These are phyloP conservation scores for Blastobotrys illinoisensis DNA, from an alignment of 1,139 yeast genomes.

Conservation along the genomic window DNA sequence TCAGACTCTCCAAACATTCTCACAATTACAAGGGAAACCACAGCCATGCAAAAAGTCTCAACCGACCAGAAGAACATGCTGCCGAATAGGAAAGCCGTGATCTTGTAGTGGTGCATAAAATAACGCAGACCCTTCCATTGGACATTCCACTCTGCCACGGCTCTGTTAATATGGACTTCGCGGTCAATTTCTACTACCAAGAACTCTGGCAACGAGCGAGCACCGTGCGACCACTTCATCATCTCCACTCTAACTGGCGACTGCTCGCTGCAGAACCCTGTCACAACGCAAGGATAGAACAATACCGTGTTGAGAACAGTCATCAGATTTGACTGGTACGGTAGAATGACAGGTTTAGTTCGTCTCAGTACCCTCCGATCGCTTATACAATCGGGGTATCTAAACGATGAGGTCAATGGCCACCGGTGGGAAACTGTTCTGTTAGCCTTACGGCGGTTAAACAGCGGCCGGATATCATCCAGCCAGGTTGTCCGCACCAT, in stretches of 20 bases:
- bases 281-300: constrained; percentile 29
- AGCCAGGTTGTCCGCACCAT: constrained; percentile 23
- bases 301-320: constrained; percentile 27
- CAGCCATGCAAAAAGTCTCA: constrained; percentile 27
- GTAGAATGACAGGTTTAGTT: constrained; percentile 22
- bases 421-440: background rate
- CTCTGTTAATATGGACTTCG: constrained; percentile 26
- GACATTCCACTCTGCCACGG: constrained; percentile 31
- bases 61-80: constrained; percentile 45
- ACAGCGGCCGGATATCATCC: constrained; percentile 6
- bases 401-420: background rate
- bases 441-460: background rate
- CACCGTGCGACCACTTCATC: constrained; percentile 5
- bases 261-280: constrained; percentile 12
- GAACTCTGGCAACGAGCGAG: constrained; percentile 3
- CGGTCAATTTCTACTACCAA: constrained; percentile 28
- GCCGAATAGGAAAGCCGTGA: constrained; percentile 46
- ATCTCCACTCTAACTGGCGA: constrained; percentile 5
- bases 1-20: constrained; percentile 1
- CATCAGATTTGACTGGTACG: constrained; percentile 26
- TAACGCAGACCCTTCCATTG: constrained; percentile 56
- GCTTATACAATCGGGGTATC: background rate
- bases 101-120: constrained; percentile 48
- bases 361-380: background rate
- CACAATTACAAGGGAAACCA: constrained; percentile 16